These are phyloP conservation scores for Rubus idaeus DNA, from an alignment of 306 rosid genomes.

Conservation along the genomic window DNA sequence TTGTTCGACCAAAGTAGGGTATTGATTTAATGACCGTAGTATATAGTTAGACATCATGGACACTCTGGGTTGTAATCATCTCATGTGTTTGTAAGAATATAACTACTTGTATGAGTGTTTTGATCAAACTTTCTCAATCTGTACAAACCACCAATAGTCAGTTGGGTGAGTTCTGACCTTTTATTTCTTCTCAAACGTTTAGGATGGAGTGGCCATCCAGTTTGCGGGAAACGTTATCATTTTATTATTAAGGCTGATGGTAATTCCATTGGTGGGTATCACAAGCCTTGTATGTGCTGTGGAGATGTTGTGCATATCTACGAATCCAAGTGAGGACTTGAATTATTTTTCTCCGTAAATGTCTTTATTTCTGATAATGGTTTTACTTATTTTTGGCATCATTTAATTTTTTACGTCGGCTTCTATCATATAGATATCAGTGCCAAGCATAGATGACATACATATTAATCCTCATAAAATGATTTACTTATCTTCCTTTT, in stretches of 20 bases:
- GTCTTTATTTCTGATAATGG: background rate
- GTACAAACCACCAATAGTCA: background rate
- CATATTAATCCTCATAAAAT: background rate
- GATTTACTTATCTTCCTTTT: background rate
- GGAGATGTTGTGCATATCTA: conserved; percentile 90
- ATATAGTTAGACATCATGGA: conserved; percentile 1
- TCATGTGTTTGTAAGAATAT: background rate
- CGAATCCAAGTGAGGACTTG: conserved; percentile 84
- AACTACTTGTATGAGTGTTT: background rate
- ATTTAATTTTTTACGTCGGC: background rate
- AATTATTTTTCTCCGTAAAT: background rate
- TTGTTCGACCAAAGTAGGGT: background rate
- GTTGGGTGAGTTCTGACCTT: conserved; percentile 10
- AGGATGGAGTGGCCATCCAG: conserved; percentile 99
- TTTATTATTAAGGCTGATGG: conserved; percentile 91
- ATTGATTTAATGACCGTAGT: background rate
- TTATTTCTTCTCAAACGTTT: conserved; percentile 20
- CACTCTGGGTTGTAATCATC: background rate
- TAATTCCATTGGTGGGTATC: conserved; percentile 90
- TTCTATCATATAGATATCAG: background rate
- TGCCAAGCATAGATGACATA: background rate
- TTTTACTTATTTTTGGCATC: background rate
- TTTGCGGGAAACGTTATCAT: conserved; percentile 87
- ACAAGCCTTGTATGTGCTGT: conserved; percentile 96
- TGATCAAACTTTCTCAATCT: background rate